Conservation (phyloP, 2,329 filamentous ascomycete species). For the Neopestalotiopsis sp. region DNA sequence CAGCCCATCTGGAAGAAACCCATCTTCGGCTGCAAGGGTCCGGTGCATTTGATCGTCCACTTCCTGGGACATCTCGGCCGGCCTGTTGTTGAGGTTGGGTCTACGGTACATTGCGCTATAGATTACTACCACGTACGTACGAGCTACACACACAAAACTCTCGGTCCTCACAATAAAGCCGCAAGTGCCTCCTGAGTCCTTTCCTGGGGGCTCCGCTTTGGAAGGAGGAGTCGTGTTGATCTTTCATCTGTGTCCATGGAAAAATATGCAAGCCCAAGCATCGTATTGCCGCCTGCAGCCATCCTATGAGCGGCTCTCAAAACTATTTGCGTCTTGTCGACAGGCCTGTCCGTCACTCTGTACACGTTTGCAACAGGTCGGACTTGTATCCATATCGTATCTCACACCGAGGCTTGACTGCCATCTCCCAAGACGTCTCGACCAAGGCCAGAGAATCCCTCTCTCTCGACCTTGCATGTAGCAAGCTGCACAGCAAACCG, state of each 20-base stretch:
- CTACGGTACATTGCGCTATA: background rate
- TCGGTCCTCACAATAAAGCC: constrained; percentile 3
- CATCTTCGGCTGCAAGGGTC: background rate
- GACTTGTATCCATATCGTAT: background rate
- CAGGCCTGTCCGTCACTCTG: constrained; percentile 5
- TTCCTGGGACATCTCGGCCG: constrained; percentile 6
- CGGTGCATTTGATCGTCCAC: background rate
- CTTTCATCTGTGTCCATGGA: background rate
- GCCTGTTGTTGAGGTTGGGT: constrained; percentile 1
- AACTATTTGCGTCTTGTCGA: background rate
- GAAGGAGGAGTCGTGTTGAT: constrained; percentile 1
- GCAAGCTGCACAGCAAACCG: constrained; percentile 70
- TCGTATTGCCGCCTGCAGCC: background rate
- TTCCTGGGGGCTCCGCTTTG: background rate
- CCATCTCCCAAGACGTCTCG: constrained; percentile 28
- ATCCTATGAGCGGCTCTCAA: constrained; percentile 4
- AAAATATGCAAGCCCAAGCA: constrained; percentile 5
- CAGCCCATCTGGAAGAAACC: background rate
- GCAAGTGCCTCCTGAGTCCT: constrained; percentile 4
- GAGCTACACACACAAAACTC: no score
- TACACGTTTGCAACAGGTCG: constrained; percentile 11
- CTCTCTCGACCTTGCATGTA: constrained; percentile 69
- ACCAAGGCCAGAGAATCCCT: constrained; percentile 66
- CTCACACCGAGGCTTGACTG: constrained; percentile 9
- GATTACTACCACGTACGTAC: background rate